phyloP scores from a whole-genome alignment of 495 filamentous ascomycete species.

The Podospora didyma region DNA sequence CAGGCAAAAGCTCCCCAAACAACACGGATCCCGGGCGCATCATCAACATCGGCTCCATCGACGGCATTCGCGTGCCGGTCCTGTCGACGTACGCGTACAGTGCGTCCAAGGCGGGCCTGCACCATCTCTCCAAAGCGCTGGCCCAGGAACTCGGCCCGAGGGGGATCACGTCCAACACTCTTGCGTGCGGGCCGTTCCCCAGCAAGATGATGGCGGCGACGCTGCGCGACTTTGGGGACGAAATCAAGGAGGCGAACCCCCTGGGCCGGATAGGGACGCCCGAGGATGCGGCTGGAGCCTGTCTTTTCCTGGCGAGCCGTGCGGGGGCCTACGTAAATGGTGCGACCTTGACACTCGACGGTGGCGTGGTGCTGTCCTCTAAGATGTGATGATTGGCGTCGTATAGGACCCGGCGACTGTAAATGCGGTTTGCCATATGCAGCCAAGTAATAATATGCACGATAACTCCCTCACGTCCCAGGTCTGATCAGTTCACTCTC shows the following conservation, averaged over 20 bases:
- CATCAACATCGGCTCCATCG: slow-evolving; percentile 74
- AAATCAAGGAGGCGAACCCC: slow-evolving; percentile 62
- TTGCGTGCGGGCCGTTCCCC: slow-evolving; percentile 78
- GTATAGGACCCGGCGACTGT: too few species aligned
- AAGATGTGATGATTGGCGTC: slow-evolving; percentile 31
- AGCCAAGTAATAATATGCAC: too few species aligned
- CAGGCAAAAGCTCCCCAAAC: slow-evolving; percentile 30
- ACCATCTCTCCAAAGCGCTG: slow-evolving; percentile 69
- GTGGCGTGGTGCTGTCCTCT: slow-evolving; percentile 43
- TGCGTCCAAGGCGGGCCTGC: slow-evolving; percentile 70
- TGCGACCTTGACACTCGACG: slow-evolving; percentile 71
- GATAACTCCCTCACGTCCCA: too few species aligned
- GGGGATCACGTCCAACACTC: slow-evolving; percentile 51
- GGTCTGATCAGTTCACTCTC: too few species aligned
- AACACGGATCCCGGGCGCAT: slow-evolving; percentile 52
- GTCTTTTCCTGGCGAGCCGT: slow-evolving; percentile 66
- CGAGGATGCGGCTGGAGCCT: slow-evolving; percentile 71
- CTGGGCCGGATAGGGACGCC: slow-evolving; percentile 66
- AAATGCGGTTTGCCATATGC: too few species aligned
- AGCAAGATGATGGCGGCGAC: slow-evolving; percentile 82
- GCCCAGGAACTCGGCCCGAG: slow-evolving; percentile 66
- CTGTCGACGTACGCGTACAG: slow-evolving; percentile 74
- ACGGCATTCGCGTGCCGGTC: slow-evolving; percentile 66
- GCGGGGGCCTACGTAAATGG: slow-evolving; percentile 75
- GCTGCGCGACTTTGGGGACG: slow-evolving; percentile 55